Percentiles rank a stretch among this genome's conserved stretches.
Evolutionary conservation across 257 asterid genomes (phyloP).

Genomic region (Solanum raphanifolium): DNA sequence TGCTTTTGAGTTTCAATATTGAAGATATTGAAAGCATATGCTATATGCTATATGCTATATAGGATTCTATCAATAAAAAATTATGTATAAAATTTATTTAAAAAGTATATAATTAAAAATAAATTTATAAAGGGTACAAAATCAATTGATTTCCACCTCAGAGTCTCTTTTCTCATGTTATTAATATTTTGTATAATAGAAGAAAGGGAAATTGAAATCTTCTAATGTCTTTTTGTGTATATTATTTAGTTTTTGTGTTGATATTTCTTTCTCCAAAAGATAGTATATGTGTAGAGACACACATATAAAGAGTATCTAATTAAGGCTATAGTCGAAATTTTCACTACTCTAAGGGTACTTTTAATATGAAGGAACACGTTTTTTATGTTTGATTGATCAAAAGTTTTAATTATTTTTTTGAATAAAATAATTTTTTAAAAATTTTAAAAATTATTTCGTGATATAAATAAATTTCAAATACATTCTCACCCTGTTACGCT

Average conservation of each 20-base stretch:
- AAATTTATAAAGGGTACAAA: not conserved
- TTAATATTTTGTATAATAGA: not conserved
- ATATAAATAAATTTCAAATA: too few species aligned
- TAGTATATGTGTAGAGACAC: not conserved
- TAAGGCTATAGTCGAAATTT: not conserved
- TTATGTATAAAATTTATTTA: not conserved
- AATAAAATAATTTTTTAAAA: too few species aligned
- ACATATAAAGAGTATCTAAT: not conserved
- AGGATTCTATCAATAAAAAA: not conserved
- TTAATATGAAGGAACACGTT: not conserved
- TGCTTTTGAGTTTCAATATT: not conserved
- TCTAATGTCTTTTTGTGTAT: not conserved
- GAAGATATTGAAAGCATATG: not conserved
- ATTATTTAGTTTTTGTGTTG: not conserved
- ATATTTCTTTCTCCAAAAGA: not conserved
- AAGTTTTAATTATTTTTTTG: too few species aligned
- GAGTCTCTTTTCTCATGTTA: not conserved
- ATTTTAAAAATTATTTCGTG: too few species aligned
- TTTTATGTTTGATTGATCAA: too few species aligned
- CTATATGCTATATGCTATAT: not conserved
- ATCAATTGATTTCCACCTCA: not conserved
- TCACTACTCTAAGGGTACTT: not conserved
- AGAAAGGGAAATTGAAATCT: not conserved
- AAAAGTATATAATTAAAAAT: not conserved
- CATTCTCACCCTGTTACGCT: not conserved